These are phyloP conservation scores for Penicillium sp. DNA, from an alignment of 2,329 filamentous ascomycete genomes.

Conservation along the genomic window DNA sequence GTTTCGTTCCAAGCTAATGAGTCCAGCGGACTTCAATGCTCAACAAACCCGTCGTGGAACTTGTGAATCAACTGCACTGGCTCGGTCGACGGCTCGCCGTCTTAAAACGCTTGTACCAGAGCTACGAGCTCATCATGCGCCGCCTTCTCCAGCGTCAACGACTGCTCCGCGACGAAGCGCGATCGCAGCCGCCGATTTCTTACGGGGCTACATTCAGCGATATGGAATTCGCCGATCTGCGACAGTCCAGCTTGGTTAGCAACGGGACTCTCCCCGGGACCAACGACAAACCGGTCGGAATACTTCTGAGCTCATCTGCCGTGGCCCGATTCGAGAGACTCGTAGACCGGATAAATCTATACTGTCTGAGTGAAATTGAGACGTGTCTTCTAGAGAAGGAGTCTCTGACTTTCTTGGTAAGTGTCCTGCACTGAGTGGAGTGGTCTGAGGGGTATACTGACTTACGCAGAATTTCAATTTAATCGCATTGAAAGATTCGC, in stretches of 20 bases:
- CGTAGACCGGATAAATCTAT: constrained; percentile 56
- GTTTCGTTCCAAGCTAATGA: no score
- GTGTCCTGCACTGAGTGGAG: constrained; percentile 15
- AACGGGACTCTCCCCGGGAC: constrained; percentile 17
- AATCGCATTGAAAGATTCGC: constrained; percentile 68
- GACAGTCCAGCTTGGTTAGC: constrained; percentile 24
- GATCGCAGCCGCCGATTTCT: constrained; percentile 18
- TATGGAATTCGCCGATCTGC: constrained; percentile 39
- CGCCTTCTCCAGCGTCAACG: constrained; percentile 52
- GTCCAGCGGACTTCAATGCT: constrained; percentile 53
- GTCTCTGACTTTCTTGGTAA: constrained; percentile 61
- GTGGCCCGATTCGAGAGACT: constrained; percentile 56
- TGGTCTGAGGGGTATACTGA: constrained; percentile 6
- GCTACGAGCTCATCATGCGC: constrained; percentile 57
- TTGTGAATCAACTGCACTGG: constrained; percentile 51
- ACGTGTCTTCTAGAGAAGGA: constrained; percentile 64
- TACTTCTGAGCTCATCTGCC: constrained; percentile 44
- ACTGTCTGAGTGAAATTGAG: constrained; percentile 58
- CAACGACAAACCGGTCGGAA: constrained; percentile 32
- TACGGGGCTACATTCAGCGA: constrained; percentile 24
- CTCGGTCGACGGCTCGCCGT: constrained; percentile 57
- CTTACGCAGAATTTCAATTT: constrained; percentile 64
- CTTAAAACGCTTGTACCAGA: constrained; percentile 57
- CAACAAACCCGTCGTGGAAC: constrained; percentile 40
- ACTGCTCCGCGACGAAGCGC: constrained; percentile 34